These are phyloP conservation scores for Durotheca rogersii DNA, from an alignment of 495 filamentous ascomycete genomes.

Conservation along the genomic window DNA sequence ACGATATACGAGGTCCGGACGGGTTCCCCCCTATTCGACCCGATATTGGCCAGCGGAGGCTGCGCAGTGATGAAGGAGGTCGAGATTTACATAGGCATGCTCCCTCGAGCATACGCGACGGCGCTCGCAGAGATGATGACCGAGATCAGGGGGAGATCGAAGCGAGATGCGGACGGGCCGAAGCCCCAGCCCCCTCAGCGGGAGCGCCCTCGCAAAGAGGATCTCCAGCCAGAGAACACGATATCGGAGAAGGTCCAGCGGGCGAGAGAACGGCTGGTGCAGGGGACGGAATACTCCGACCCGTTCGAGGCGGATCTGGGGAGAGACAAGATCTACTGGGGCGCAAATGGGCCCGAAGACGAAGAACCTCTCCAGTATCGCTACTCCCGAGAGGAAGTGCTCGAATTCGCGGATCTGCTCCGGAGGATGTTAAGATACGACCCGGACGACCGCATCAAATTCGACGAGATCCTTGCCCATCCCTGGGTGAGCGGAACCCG, in stretches of 20 bases:
- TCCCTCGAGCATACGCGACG: slow-evolving; percentile 14
- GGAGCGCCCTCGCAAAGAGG: too few species aligned
- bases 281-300: too few species aligned
- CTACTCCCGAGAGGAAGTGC: neutral
- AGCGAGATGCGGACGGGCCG: too few species aligned
- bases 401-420: slow-evolving; percentile 8
- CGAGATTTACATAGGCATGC: slow-evolving; percentile 18
- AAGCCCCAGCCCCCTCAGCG: too few species aligned
- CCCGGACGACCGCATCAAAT: slow-evolving; percentile 4
- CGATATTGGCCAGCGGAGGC: neutral
- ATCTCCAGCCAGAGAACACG: too few species aligned
- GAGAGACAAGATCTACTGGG: neutral
- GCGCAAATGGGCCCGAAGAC: too few species aligned
- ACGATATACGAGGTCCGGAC: slow-evolving; percentile 21
- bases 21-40: neutral
- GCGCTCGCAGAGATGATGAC: neutral
- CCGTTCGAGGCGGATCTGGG: slow-evolving; percentile 12
- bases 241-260: too few species aligned
- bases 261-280: too few species aligned
- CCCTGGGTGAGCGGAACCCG: slow-evolving; percentile 1
- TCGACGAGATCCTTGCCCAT: neutral
- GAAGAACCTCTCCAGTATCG: neutral
- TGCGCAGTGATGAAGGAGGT: neutral
- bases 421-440: slow-evolving; percentile 10
- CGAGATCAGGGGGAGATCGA: neutral